A percentile compares a stretch with the other conserved stretches of the same genome.
phyloP scores from a whole-genome alignment of 768 basidiomycete species.

The Neoboletus magnificus region DNA sequence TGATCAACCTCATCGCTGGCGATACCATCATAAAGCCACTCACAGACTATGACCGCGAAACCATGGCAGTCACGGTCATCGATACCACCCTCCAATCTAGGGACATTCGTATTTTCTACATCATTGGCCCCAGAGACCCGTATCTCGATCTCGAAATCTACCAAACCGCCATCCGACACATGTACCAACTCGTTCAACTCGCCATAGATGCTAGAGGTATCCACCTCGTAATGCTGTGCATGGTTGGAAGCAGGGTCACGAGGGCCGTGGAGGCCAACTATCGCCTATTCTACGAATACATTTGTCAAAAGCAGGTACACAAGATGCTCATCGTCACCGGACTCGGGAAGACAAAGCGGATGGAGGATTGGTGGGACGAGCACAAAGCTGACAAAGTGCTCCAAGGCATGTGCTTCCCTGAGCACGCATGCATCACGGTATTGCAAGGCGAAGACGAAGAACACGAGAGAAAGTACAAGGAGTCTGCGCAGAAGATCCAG shows the following conservation, averaged over 20 bases:
- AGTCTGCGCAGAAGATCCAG: slow-evolving; percentile 13
- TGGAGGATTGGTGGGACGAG: slow-evolving; percentile 35
- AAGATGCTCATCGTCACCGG: slow-evolving; percentile 38
- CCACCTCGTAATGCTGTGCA: slow-evolving; percentile 38
- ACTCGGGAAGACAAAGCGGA: slow-evolving; percentile 31
- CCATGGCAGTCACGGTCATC: slow-evolving; percentile 31
- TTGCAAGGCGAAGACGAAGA: slow-evolving; percentile 18
- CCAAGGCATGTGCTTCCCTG: slow-evolving; percentile 4
- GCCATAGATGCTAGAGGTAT: slow-evolving; percentile 31
- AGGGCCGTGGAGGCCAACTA: slow-evolving; percentile 35
- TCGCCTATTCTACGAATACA: slow-evolving; percentile 34
- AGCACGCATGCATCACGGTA: slow-evolving; percentile 32
- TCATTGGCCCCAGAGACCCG: slow-evolving; percentile 31
- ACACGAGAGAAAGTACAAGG: slow-evolving; percentile 15
- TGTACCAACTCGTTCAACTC: slow-evolving; percentile 26
- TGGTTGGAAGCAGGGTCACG: slow-evolving; percentile 38
- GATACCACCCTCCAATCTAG: slow-evolving; percentile 17
- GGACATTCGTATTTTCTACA: slow-evolving; percentile 27
- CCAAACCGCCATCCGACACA: slow-evolving; percentile 20
- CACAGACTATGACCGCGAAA: slow-evolving; percentile 28
- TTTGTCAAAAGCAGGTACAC: slow-evolving; percentile 37
- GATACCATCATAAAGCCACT: slow-evolving; percentile 20
- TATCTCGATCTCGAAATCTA: slow-evolving; percentile 21
- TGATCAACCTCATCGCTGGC: slow-evolving; percentile 27
- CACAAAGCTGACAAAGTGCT: slow-evolving; percentile 15